Evolutionary conservation across 192 early-diverging fungal genomes (phyloP).

Genomic region (Gamsiella multidivaricata): DNA sequence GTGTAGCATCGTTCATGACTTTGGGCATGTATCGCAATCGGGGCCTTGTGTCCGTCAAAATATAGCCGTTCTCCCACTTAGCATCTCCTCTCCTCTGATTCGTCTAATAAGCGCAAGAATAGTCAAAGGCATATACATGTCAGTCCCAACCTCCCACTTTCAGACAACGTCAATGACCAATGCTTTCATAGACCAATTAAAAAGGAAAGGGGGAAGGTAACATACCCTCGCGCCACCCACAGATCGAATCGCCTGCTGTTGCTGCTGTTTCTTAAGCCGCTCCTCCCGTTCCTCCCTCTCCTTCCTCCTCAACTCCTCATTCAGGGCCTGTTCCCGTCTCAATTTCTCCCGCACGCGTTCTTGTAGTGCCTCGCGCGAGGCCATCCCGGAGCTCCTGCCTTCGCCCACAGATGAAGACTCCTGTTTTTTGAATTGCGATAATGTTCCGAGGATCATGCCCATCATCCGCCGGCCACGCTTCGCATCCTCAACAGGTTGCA

Average conservation of each 20-base stretch:
- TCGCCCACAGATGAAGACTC: background rate
- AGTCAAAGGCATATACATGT: too few species aligned
- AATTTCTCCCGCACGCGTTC: conserved; percentile 44
- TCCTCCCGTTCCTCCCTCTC: conserved; percentile 17
- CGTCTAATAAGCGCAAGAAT: background rate
- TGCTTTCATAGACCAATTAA: too few species aligned
- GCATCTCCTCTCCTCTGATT: background rate
- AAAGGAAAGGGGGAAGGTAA: too few species aligned
- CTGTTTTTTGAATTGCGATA: conserved; percentile 32
- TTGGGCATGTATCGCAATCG: conserved; percentile 49
- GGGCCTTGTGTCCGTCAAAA: conserved; percentile 40
- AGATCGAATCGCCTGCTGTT: too few species aligned
- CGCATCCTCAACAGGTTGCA: conserved; percentile 25
- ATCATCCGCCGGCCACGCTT: conserved; percentile 41
- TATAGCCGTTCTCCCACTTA: conserved; percentile 19
- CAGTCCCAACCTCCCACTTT: background rate
- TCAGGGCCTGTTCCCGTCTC: conserved; percentile 14
- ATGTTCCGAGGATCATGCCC: conserved; percentile 49
- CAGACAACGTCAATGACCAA: background rate
- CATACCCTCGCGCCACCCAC: background rate
- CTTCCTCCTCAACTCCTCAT: conserved; percentile 19
- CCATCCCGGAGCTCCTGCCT: background rate
- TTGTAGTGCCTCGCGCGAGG: conserved; percentile 28
- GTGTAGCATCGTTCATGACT: conserved; percentile 27
- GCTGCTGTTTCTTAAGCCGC: background rate